Conservation (phyloP, 345 rosid genomes). For the Moricandia moricandioides region DNA sequence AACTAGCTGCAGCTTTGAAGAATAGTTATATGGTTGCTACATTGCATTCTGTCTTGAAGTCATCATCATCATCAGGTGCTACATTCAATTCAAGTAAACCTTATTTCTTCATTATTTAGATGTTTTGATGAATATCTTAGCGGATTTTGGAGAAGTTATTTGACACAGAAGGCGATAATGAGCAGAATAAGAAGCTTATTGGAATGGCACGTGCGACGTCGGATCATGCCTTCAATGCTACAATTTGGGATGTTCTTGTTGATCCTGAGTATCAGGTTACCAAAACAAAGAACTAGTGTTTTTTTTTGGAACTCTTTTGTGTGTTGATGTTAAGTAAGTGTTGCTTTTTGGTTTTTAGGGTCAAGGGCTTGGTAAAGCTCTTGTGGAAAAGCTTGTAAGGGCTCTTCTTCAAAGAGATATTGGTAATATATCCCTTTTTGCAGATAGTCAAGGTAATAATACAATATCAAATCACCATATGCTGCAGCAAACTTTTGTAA, state of each 20-base stretch:
- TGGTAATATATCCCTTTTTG: constrained; percentile 95
- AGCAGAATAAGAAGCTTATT: constrained; percentile 49
- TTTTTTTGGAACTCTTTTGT: background rate
- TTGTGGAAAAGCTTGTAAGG: constrained; percentile 77
- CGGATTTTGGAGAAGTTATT: constrained; percentile 88
- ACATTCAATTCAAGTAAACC: background rate
- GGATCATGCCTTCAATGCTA: constrained; percentile 97
- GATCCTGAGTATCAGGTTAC: constrained; percentile 94
- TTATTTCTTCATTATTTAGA: background rate
- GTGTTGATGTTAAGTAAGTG: background rate
- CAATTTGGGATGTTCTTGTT: constrained; percentile 98
- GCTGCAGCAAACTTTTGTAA: background rate
- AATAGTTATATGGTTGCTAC: constrained; percentile 96
- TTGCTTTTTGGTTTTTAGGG: constrained; percentile 51
- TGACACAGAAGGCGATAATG: constrained; percentile 81
- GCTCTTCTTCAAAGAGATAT: constrained; percentile 90
- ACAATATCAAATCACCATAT: background rate
- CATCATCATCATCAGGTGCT: constrained; percentile 57
- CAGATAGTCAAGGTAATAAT: constrained; percentile 85
- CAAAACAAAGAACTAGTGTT: background rate
- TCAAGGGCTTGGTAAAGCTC: constrained; percentile 93
- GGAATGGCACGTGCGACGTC: constrained; percentile 99
- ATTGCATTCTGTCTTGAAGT: constrained; percentile 62
- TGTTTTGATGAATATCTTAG: constrained; percentile 69
- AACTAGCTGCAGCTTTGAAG: constrained; percentile 83